A percentile compares a stretch with the other conserved stretches of the same genome.
These are phyloP conservation scores for Scleromitrula shiraiana DNA, from an alignment of 2,329 filamentous ascomycete species.

Conservation along the genomic window DNA sequence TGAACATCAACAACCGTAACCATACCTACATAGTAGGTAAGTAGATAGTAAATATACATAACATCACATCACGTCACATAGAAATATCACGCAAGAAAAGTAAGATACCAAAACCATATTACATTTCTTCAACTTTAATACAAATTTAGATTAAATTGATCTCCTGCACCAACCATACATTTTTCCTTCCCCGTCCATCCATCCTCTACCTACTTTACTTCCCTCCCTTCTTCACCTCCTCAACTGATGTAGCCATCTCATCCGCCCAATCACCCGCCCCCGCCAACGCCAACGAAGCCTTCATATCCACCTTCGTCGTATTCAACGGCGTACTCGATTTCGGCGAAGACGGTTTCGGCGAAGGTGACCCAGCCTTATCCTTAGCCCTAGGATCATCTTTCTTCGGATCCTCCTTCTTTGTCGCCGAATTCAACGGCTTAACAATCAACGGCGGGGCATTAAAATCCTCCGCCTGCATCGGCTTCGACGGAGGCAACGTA, in stretches of 20 bases:
- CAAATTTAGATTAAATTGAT: background rate
- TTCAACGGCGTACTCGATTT: background rate
- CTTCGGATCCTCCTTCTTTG: constrained; percentile 10
- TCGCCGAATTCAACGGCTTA: background rate
- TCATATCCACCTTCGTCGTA: constrained; percentile 6
- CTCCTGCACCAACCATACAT: background rate
- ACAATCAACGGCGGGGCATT: background rate
- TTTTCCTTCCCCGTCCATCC: background rate
- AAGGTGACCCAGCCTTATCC: too few relatives aligned
- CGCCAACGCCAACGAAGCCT: constrained; percentile 6
- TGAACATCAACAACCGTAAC: too few relatives aligned
- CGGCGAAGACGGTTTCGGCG: too few relatives aligned
- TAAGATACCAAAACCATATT: too few relatives aligned
- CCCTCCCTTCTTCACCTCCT: too few relatives aligned
- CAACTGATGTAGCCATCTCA: constrained; percentile 26
- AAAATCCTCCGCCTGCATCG: background rate
- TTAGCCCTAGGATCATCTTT: too few relatives aligned
- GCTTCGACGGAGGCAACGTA: constrained; percentile 14
- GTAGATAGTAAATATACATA: too few relatives aligned
- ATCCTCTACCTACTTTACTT: constrained; percentile 15
- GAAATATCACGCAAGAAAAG: too few relatives aligned
- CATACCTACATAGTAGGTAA: too few relatives aligned
- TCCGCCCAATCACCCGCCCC: constrained; percentile 25
- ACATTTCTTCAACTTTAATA: too few relatives aligned
- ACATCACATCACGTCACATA: too few relatives aligned